Percentiles rank a stretch among this genome's conserved stretches.
These are phyloP conservation scores for Penicillium palitans DNA, from an alignment of 2,329 filamentous ascomycete species.

Conservation along the genomic window DNA sequence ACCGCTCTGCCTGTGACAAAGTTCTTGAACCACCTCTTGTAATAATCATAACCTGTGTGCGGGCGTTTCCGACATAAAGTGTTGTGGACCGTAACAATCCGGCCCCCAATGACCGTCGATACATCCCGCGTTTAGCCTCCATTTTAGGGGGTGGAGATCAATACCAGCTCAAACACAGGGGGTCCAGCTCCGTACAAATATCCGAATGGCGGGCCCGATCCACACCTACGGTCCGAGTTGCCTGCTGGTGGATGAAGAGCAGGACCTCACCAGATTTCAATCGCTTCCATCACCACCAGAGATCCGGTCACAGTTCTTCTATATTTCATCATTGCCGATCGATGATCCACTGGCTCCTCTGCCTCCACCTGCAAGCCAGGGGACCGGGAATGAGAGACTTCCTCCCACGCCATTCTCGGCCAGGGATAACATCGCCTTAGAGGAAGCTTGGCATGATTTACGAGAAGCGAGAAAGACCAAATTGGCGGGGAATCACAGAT, in stretches of 20 bases:
- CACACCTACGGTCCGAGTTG: constrained; percentile 65
- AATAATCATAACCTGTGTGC: not conserved
- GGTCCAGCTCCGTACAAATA: not conserved
- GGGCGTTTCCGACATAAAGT: constrained; percentile 9
- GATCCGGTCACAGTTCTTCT: constrained; percentile 76
- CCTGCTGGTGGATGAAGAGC: constrained; percentile 44
- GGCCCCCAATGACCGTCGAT: constrained; percentile 15
- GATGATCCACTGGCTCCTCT: constrained; percentile 80
- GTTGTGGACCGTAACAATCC: constrained; percentile 3
- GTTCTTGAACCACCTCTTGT: not conserved
- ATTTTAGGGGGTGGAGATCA: constrained; percentile 4
- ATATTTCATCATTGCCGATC: constrained; percentile 76
- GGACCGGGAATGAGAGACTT: constrained; percentile 54
- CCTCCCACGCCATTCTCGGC: constrained; percentile 75
- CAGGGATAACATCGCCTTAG: constrained; percentile 76
- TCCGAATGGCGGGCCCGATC: constrained; percentile 42
- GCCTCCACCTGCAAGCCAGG: constrained; percentile 52
- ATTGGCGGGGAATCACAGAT: constrained; percentile 2
- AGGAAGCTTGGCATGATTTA: constrained; percentile 72
- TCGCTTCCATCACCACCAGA: constrained; percentile 54
- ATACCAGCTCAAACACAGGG: not conserved
- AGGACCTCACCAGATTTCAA: constrained; percentile 35
- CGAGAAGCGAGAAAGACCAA: constrained; percentile 25
- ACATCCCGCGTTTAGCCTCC: constrained; percentile 11
- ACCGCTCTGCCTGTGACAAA: not conserved